A percentile compares a stretch with the other conserved stretches of the same genome.
Evolutionary conservation across 2,329 filamentous ascomycete species (phyloP).

Genomic region (Phyllosticta paracitricarpa): DNA sequence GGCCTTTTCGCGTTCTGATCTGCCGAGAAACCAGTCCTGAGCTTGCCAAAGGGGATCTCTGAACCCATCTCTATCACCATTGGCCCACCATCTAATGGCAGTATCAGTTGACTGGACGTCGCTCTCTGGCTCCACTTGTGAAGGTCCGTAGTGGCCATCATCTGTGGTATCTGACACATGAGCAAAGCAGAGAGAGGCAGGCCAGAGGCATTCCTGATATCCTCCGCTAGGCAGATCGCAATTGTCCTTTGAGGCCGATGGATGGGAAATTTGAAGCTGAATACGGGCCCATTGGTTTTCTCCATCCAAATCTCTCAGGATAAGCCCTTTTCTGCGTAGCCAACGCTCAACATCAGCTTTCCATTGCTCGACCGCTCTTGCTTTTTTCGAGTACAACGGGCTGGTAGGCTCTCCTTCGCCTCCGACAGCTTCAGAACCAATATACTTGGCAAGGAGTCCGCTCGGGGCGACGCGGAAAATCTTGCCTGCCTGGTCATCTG

Average conservation of each 20-base stretch:
- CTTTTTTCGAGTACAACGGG: not conserved
- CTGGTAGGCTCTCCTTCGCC: not conserved
- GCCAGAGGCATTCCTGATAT: slow-evolving; percentile 25
- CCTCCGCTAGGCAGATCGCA: not conserved
- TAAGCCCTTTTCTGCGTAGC: slow-evolving; percentile 26
- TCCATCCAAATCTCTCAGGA: slow-evolving; percentile 18
- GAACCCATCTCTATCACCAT: slow-evolving; percentile 18
- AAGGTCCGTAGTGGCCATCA: not conserved
- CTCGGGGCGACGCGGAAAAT: slow-evolving; percentile 6
- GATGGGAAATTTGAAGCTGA: slow-evolving; percentile 3
- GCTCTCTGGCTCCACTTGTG: not conserved
- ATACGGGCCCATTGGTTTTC: slow-evolving; percentile 10
- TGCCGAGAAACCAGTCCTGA: slow-evolving; percentile 27
- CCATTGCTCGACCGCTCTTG: slow-evolving; percentile 16
- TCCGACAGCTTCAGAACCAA: slow-evolving; percentile 1
- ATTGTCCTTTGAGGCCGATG: not conserved
- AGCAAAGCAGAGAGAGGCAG: slow-evolving; percentile 22
- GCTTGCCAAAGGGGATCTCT: slow-evolving; percentile 25
- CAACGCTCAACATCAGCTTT: slow-evolving; percentile 23
- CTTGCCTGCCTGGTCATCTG: slow-evolving; percentile 6
- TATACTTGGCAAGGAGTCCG: slow-evolving; percentile 6
- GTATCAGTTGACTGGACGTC: not conserved
- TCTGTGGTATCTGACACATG: not conserved
- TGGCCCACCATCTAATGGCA: slow-evolving; percentile 7
- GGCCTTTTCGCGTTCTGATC: slow-evolving; percentile 24